Percentiles rank a stretch among this genome's conserved stretches.
These are phyloP conservation scores for Plantago lanceolata DNA, from an alignment of 305 asterid species.

Conservation along the genomic window DNA sequence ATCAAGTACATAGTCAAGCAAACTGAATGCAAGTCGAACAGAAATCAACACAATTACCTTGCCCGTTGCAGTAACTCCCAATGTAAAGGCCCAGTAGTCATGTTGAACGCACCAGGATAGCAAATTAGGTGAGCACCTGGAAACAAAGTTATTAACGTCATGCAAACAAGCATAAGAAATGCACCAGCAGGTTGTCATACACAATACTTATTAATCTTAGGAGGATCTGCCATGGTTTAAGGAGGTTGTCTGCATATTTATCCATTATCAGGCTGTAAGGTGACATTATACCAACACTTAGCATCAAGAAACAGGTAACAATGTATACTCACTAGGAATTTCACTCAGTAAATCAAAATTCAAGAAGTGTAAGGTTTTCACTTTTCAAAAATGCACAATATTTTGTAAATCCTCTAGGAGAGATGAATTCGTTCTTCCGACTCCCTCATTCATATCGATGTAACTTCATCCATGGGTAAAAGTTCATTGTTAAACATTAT, in stretches of 20 bases:
- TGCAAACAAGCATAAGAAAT: slow-evolving; percentile 17
- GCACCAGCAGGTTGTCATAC: neutral
- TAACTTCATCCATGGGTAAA: neutral
- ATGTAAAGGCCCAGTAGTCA: slow-evolving; percentile 94
- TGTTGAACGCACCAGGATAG: slow-evolving; percentile 98
- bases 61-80: slow-evolving; percentile 93
- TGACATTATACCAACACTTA: too few relatives aligned
- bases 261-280: too few relatives aligned
- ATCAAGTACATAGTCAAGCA: neutral
- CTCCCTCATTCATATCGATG: neutral
- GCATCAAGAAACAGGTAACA: too few relatives aligned
- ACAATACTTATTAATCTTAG: neutral
- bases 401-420: neutral
- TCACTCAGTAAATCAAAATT: neutral
- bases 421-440: neutral
- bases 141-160: slow-evolving; percentile 10
- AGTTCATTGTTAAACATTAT: neutral
- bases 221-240: slow-evolving; percentile 5
- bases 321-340: too few relatives aligned
- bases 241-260: too few relatives aligned
- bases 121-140: slow-evolving; percentile 88
- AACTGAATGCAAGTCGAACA: neutral
- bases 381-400: neutral
- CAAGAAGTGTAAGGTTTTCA: neutral
- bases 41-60: slow-evolving; percentile 44